A percentile compares a stretch with the other conserved stretches of the same genome.
These are phyloP conservation scores for Ascochyta clinopodiicola DNA, from an alignment of 2,329 filamentous ascomycete genomes.

Conservation along the genomic window DNA sequence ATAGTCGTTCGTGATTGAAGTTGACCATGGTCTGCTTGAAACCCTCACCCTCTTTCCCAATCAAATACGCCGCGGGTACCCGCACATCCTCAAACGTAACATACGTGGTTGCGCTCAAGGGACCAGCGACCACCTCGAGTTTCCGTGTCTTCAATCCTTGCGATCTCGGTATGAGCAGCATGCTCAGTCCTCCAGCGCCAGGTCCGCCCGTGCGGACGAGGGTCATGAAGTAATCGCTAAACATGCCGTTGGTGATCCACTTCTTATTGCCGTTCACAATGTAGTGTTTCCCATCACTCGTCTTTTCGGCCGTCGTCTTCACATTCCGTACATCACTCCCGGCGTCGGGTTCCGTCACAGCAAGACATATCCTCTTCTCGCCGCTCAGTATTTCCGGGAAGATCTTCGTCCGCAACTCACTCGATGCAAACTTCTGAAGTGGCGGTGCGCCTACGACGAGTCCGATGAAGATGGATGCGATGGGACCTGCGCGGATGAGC, in stretches of 20 bases:
- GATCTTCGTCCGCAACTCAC: constrained; percentile 31
- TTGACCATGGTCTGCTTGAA: constrained; percentile 44
- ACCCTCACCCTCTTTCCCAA: constrained; percentile 38
- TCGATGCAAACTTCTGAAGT: constrained; percentile 32
- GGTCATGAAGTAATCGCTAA: constrained; percentile 45
- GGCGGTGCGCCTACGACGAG: constrained; percentile 41
- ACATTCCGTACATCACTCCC: constrained; percentile 38
- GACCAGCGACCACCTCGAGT: constrained; percentile 32
- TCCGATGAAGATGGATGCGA: constrained; percentile 38
- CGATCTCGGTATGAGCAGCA: constrained; percentile 40
- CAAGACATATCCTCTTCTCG: constrained; percentile 41
- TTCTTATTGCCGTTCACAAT: constrained; percentile 51
- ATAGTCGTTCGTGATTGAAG: constrained; percentile 46
- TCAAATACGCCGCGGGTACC: constrained; percentile 38
- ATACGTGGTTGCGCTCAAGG: constrained; percentile 34
- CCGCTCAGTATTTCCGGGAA: constrained; percentile 39
- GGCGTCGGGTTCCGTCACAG: constrained; percentile 39
- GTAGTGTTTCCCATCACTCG: constrained; percentile 37
- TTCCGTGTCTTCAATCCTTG: constrained; percentile 33
- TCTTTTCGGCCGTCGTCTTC: constrained; percentile 36
- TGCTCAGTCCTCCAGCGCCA: constrained; percentile 39
- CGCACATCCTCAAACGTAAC: constrained; percentile 44
- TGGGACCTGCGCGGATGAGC: constrained; percentile 35
- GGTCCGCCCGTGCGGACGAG: constrained; percentile 39
- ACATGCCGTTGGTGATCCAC: constrained; percentile 48